Percentiles rank a stretch among this genome's conserved stretches.
Evolutionary conservation across 495 filamentous ascomycete species (phyloP).

Genomic region (Echria macrotheca): DNA sequence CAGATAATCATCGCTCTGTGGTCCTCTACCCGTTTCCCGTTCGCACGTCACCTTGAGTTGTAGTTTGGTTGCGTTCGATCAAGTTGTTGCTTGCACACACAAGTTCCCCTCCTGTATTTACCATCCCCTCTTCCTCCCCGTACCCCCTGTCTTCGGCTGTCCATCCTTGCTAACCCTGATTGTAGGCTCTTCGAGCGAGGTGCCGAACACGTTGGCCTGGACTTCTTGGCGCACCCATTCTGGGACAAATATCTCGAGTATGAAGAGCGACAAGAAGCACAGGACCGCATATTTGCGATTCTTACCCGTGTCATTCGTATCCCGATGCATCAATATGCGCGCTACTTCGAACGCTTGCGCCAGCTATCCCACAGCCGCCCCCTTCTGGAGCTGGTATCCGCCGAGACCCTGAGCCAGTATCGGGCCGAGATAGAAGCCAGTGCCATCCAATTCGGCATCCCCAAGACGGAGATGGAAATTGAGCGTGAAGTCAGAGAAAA

Average conservation of each 20-base stretch:
- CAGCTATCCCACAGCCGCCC: conserved; percentile 69
- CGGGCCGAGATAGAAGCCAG: conserved; percentile 64
- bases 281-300: conserved; percentile 82
- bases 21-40: conserved; percentile 36
- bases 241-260: conserved; percentile 99
- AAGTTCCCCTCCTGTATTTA: conserved; percentile 54
- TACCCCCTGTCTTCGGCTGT: conserved; percentile 22
- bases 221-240: conserved; percentile 92
- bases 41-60: conserved; percentile 37
- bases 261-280: conserved; percentile 81
- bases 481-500: conserved; percentile 77
- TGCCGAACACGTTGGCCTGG: conserved; percentile 76
- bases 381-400: conserved; percentile 63
- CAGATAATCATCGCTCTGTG: conserved; percentile 39
- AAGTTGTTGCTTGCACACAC: conserved; percentile 46
- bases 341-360: conserved; percentile 90
- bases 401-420: conserved; percentile 63
- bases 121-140: conserved; percentile 42
- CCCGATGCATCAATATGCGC: conserved; percentile 93
- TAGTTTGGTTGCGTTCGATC: conserved; percentile 45
- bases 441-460: conserved; percentile 32
- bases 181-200: conserved; percentile 88
- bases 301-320: conserved; percentile 83
- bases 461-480: conserved; percentile 64
- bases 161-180: conserved; percentile 50